Conservation (phyloP, 2,329 filamentous ascomycete genomes). For the Stagonosporopsis tanaceti region DNA sequence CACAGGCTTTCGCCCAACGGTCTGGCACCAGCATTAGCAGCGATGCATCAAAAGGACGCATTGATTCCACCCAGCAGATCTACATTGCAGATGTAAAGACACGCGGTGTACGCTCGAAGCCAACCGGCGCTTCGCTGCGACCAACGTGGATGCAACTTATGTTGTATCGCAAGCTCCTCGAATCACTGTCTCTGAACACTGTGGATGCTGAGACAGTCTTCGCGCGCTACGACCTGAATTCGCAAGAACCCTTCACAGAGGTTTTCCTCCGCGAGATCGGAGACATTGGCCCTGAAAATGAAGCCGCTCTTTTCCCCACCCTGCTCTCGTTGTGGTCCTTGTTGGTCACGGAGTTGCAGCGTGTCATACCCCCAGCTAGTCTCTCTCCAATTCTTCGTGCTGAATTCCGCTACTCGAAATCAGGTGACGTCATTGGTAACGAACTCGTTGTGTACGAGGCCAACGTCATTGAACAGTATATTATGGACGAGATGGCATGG, state of each 20-base stretch:
- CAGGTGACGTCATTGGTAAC: slow-evolving; percentile 63
- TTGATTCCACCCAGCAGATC: slow-evolving; percentile 50
- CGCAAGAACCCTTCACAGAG: slow-evolving; percentile 75
- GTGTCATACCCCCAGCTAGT: slow-evolving; percentile 59
- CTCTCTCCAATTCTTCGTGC: slow-evolving; percentile 62
- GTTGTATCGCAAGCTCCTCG: slow-evolving; percentile 86
- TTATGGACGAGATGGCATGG: slow-evolving; percentile 79
- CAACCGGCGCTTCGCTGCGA: slow-evolving; percentile 70
- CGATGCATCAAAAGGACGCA: slow-evolving; percentile 19
- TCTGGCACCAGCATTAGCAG: not conserved
- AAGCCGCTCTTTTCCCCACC: slow-evolving; percentile 66
- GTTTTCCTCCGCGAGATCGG: slow-evolving; percentile 79
- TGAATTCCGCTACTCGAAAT: slow-evolving; percentile 60
- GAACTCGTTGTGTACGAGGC: slow-evolving; percentile 73
- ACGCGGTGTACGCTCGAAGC: slow-evolving; percentile 68
- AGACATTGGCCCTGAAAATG: slow-evolving; percentile 58
- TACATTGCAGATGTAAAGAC: slow-evolving; percentile 94
- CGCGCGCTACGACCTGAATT: slow-evolving; percentile 73
- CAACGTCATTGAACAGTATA: slow-evolving; percentile 68
- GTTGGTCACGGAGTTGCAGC: slow-evolving; percentile 67
- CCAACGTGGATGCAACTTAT: slow-evolving; percentile 88
- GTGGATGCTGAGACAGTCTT: slow-evolving; percentile 76
- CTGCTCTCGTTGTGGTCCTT: slow-evolving; percentile 67
- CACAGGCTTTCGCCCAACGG: slow-evolving; percentile 34
- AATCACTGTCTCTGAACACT: slow-evolving; percentile 73